These are phyloP conservation scores for Gaeumannomyces sp. DNA, from an alignment of 2,329 filamentous ascomycete genomes.

Conservation along the genomic window DNA sequence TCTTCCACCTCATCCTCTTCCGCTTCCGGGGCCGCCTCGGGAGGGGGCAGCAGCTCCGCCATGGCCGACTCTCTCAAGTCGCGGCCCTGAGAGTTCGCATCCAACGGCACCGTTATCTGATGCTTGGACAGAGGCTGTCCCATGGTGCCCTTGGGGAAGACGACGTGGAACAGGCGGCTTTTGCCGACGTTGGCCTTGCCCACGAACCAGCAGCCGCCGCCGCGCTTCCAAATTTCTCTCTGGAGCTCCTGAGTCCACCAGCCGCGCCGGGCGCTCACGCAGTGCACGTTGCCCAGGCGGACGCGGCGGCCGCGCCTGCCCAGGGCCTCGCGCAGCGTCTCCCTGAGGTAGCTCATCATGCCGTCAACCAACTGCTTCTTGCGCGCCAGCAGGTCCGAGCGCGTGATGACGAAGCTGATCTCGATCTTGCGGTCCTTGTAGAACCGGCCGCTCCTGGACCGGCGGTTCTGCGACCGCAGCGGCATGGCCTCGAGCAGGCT, in stretches of 20 bases:
- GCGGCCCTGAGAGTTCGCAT: neutral
- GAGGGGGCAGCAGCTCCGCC: slow-evolving; percentile 6
- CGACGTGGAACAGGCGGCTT: slow-evolving; percentile 79
- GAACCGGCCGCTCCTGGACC: slow-evolving; percentile 62
- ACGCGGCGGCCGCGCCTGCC: slow-evolving; percentile 60
- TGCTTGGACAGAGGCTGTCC: slow-evolving; percentile 32
- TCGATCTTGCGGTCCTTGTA: slow-evolving; percentile 63
- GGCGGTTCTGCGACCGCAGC: slow-evolving; percentile 72
- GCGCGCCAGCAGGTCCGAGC: slow-evolving; percentile 79
- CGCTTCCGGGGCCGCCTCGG: slow-evolving; percentile 15
- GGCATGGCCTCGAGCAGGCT: slow-evolving; percentile 64
- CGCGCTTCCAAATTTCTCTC: slow-evolving; percentile 75
- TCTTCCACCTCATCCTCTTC: slow-evolving; percentile 20
- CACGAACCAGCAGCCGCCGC: slow-evolving; percentile 89
- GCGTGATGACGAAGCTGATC: slow-evolving; percentile 85
- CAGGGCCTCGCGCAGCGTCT: slow-evolving; percentile 70
- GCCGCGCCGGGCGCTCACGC: slow-evolving; percentile 75
- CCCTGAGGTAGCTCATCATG: slow-evolving; percentile 77
- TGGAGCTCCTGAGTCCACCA: slow-evolving; percentile 92
- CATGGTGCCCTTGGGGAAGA: slow-evolving; percentile 73
- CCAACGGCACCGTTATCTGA: neutral
- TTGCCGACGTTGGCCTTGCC: slow-evolving; percentile 99
- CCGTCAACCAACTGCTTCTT: slow-evolving; percentile 76
- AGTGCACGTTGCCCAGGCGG: slow-evolving; percentile 81
- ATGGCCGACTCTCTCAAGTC: slow-evolving; percentile 4